Evolutionary conservation across 2,329 filamentous ascomycete species (phyloP).

Genomic region (Ceratocystis huliohia): DNA sequence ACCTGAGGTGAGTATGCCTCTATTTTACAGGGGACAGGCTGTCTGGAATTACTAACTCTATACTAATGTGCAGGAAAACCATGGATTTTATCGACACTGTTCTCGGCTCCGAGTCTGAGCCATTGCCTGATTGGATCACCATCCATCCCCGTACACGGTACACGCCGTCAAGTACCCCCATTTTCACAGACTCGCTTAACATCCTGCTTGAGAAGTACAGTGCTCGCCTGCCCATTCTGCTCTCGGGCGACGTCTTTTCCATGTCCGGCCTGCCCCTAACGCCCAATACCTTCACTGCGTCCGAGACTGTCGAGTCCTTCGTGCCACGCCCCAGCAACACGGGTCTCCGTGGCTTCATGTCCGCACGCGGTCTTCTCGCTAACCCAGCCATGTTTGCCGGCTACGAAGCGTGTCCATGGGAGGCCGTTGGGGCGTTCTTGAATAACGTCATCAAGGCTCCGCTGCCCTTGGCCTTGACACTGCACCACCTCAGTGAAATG

Average conservation of each 20-base stretch:
- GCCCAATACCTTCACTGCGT: constrained; percentile 24
- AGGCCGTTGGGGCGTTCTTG: constrained; percentile 51
- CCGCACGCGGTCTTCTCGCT: constrained; percentile 52
- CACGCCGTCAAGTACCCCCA: constrained; percentile 49
- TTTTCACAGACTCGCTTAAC: constrained; percentile 48
- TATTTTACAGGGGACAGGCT: not conserved
- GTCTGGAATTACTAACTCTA: not conserved
- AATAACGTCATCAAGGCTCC: constrained; percentile 43
- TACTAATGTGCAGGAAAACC: constrained; percentile 32
- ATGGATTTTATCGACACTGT: constrained; percentile 52
- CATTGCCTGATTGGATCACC: constrained; percentile 53
- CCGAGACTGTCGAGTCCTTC: constrained; percentile 24
- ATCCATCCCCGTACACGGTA: constrained; percentile 53
- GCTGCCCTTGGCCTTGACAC: constrained; percentile 48
- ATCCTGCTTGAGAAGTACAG: constrained; percentile 41
- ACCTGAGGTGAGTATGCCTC: constrained; percentile 36
- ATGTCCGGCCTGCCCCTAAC: constrained; percentile 34
- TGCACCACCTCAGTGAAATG: constrained; percentile 59
- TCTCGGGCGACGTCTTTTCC: constrained; percentile 58
- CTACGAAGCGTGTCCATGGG: constrained; percentile 44
- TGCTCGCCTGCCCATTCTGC: constrained; percentile 46
- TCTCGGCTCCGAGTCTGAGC: constrained; percentile 36
- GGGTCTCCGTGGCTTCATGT: constrained; percentile 52
- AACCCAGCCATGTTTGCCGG: constrained; percentile 56
- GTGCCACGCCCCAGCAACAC: constrained; percentile 32